Percentiles rank a stretch among this genome's conserved stretches.
phyloP scores from a whole-genome alignment of 1,284 basidiomycete species.

The Caloboletus firmus region DNA sequence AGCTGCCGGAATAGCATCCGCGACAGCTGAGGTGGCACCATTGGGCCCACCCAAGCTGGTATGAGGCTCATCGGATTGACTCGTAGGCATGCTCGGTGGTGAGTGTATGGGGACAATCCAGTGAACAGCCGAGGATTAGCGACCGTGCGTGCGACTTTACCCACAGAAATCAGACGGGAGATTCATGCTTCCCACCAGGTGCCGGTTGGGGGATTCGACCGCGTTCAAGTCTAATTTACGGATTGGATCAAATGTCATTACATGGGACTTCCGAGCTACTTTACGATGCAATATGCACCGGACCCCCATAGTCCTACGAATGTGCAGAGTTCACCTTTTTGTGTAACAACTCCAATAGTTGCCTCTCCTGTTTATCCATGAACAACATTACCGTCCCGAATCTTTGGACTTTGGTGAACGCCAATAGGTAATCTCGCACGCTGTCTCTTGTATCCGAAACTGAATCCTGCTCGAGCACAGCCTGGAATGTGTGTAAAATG shows the following conservation, averaged over 20 bases:
- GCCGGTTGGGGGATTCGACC: too few relatives aligned
- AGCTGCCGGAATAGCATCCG: background rate
- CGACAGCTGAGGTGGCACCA: background rate
- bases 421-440: constrained; percentile 48
- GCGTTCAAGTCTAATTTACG: too few relatives aligned
- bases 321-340: constrained; percentile 18
- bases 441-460: constrained; percentile 29
- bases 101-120: background rate
- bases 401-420: constrained; percentile 53
- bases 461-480: constrained; percentile 33
- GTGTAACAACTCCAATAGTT: constrained; percentile 41
- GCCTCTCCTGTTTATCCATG: constrained; percentile 54
- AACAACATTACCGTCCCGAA: constrained; percentile 65
- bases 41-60: background rate
- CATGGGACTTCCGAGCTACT: background rate
- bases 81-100: constrained; percentile 12
- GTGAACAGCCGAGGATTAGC: background rate
- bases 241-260: background rate
- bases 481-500: constrained; percentile 51
- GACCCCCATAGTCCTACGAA: constrained; percentile 3
- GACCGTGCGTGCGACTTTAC: background rate
- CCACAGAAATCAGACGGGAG: background rate
- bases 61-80: background rate
- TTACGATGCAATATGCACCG: background rate
- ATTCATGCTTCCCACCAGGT: background rate